Conservation (phyloP, 257 asterid genomes). For the Forsythia viridissima region DNA sequence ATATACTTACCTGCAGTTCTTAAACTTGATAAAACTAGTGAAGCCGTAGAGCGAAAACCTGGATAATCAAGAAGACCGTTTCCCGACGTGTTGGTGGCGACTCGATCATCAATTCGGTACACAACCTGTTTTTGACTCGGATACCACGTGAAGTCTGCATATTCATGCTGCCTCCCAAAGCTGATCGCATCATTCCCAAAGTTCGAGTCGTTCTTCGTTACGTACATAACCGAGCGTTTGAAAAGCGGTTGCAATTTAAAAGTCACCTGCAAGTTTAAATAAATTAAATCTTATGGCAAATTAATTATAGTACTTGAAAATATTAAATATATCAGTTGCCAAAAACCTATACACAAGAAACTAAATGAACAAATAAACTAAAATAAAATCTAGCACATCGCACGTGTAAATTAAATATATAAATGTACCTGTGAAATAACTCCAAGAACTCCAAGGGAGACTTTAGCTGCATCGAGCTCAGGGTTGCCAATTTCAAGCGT, state of each 20-base stretch:
- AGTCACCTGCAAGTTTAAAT: constrained; percentile 42
- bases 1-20: constrained; percentile 35
- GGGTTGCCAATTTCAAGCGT: constrained; percentile 34
- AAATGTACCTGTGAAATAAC: constrained; percentile 59
- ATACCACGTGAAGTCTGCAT: constrained; percentile 55
- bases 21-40: constrained; percentile 26
- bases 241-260: constrained; percentile 49
- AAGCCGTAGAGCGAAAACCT: constrained; percentile 50
- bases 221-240: constrained; percentile 46
- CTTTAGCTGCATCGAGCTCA: constrained; percentile 60
- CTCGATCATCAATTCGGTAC: constrained; percentile 52
- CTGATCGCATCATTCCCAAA: constrained; percentile 40
- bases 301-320: no score
- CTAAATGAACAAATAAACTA: no score
- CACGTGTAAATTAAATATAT: neutral
- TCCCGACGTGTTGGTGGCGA: constrained; percentile 38
- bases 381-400: no score
- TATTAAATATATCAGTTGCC: no score
- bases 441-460: constrained; percentile 79
- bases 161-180: constrained; percentile 54
- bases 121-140: constrained; percentile 54
- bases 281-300: no score
- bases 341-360: no score
- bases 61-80: constrained; percentile 42
- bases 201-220: constrained; percentile 36